Percentiles rank a stretch among this genome's conserved stretches.
These are phyloP conservation scores for Chalciporus pseudorubinellus DNA, from an alignment of 768 basidiomycete species.

Conservation along the genomic window DNA sequence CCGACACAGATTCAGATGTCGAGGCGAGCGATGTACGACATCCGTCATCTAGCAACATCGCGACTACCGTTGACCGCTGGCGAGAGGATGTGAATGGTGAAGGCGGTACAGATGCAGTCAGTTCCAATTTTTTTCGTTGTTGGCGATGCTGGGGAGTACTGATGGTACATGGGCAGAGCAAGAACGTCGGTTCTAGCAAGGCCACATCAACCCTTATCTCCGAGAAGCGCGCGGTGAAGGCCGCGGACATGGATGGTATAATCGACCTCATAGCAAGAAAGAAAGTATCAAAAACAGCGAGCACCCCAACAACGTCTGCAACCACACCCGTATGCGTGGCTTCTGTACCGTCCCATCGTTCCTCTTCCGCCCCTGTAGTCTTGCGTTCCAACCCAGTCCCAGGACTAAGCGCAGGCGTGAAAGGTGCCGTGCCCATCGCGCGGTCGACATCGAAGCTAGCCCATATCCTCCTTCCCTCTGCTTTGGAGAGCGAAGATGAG, in stretches of 20 bases:
- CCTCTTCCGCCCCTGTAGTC: constrained; percentile 2
- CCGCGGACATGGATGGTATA: not conserved
- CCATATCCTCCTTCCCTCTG: constrained; percentile 7
- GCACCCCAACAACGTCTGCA: not conserved
- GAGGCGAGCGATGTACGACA: constrained; percentile 15
- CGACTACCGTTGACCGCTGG: not conserved
- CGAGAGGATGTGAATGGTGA: not conserved
- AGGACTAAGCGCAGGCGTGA: not conserved
- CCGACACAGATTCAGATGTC: constrained; percentile 22
- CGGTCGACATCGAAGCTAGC: constrained; percentile 15
- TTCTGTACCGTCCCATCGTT: not conserved
- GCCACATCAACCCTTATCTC: not conserved
- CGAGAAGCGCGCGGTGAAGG: not conserved
- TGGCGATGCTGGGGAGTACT: not conserved
- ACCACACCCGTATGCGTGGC: not conserved
- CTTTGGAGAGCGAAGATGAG: constrained; percentile 12
- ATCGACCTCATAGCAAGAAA: constrained; percentile 9
- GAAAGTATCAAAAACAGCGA: not conserved
- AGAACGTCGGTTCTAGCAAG: not conserved
- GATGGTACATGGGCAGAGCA: constrained; percentile 4
- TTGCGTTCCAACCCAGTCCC: not conserved
- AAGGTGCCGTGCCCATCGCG: not conserved
- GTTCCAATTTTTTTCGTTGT: no score
- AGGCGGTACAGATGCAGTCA: constrained; percentile 3
- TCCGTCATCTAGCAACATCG: not conserved